These are phyloP conservation scores for Danielia oregonensis DNA, from an alignment of 805 yeast species.

Conservation along the genomic window DNA sequence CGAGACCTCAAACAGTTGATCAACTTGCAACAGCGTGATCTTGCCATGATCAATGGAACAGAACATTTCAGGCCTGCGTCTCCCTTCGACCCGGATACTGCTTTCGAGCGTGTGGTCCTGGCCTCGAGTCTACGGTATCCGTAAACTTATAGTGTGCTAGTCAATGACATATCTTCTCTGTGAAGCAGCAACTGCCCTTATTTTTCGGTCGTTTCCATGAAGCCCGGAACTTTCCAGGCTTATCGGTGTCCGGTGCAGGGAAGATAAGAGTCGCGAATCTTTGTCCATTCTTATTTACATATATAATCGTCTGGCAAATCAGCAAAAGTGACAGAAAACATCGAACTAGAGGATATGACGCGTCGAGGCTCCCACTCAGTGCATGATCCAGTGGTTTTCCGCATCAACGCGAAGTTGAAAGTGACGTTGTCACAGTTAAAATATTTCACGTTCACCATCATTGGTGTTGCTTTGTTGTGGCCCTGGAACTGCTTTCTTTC, in stretches of 20 bases:
- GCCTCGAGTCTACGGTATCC: background rate
- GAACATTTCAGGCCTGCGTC: background rate
- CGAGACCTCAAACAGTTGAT: conserved; percentile 14
- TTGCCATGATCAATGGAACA: background rate
- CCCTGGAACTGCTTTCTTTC: conserved; percentile 90
- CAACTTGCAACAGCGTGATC: conserved; percentile 2
- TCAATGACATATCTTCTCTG: too few species aligned
- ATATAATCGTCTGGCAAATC: background rate
- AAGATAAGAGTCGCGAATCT: background rate
- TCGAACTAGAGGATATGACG: conserved; percentile 8
- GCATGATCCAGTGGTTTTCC: conserved; percentile 21
- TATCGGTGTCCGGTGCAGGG: too few species aligned
- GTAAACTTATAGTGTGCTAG: too few species aligned
- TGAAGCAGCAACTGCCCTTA: too few species aligned
- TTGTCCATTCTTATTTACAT: too few species aligned
- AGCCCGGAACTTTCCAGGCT: too few species aligned
- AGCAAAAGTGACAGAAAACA: conserved; percentile 3
- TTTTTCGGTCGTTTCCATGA: too few species aligned
- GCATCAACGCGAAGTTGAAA: conserved; percentile 2
- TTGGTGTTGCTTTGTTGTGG: conserved; percentile 85
- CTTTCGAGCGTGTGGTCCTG: background rate
- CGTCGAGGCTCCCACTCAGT: conserved; percentile 2
- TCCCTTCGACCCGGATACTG: background rate
- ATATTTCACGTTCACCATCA: conserved; percentile 58
- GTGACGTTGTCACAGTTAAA: conserved; percentile 28